Conservation (phyloP, 805 yeast genomes). For the Monosporozyma aerobia region DNA sequence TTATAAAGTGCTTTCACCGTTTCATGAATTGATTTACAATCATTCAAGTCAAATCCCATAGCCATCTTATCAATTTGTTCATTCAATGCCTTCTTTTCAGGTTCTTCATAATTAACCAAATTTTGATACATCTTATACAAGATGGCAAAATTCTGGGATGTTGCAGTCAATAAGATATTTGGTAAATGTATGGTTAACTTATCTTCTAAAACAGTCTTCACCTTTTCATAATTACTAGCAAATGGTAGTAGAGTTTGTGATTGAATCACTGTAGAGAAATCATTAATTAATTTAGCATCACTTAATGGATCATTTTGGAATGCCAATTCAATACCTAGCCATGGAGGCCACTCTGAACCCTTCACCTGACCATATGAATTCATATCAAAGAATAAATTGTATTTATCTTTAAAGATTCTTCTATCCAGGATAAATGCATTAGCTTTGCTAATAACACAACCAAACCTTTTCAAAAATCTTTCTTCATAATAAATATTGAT, state of each 20-base stretch:
- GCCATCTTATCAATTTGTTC: constrained; percentile 57
- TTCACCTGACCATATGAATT: constrained; percentile 51
- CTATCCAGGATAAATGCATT: constrained; percentile 60
- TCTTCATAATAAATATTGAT: constrained; percentile 36
- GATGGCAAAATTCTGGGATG: constrained; percentile 64
- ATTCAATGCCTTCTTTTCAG: constrained; percentile 46
- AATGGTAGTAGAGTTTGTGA: constrained; percentile 46
- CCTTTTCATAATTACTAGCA: constrained; percentile 28
- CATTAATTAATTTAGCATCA: constrained; percentile 48
- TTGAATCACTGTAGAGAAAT: constrained; percentile 52
- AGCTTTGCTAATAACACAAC: constrained; percentile 58
- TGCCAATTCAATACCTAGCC: constrained; percentile 69
- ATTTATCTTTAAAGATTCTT: constrained; percentile 35
- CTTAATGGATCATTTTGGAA: constrained; percentile 41
- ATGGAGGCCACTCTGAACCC: constrained; percentile 63
- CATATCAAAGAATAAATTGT: constrained; percentile 37
- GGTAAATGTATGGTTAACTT: constrained; percentile 60
- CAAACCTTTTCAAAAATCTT: constrained; percentile 57
- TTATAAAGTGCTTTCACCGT: constrained; percentile 43
- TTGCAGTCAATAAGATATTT: constrained; percentile 53
- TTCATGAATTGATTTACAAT: constrained; percentile 40
- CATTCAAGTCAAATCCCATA: constrained; percentile 62
- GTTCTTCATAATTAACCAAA: constrained; percentile 65
- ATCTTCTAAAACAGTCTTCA: constrained; percentile 31
- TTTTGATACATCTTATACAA: constrained; percentile 54